A percentile compares a stretch with the other conserved stretches of the same genome.
phyloP scores from a whole-genome alignment of 2,329 filamentous ascomycete genomes.

The Fusarium tanahbumbuense region DNA sequence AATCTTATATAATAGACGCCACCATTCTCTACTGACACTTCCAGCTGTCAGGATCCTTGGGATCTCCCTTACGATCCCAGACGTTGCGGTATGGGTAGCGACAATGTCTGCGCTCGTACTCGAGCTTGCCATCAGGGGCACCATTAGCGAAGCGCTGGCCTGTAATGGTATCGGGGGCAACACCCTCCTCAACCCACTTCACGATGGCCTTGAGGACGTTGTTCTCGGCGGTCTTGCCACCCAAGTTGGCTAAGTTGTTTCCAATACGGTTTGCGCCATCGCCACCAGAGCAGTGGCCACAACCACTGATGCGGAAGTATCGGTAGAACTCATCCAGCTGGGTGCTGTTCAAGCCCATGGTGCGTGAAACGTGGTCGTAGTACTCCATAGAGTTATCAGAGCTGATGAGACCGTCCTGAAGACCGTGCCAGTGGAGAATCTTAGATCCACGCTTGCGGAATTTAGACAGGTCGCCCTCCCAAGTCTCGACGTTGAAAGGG shows the following conservation, averaged over 20 bases:
- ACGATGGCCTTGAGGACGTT: constrained; percentile 63
- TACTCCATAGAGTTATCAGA: constrained; percentile 44
- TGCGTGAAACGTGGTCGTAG: constrained; percentile 43
- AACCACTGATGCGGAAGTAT: constrained; percentile 61
- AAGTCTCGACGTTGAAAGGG: constrained; percentile 45
- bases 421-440: constrained; percentile 61
- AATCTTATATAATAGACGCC: constrained; percentile 1
- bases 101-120: constrained; percentile 34
- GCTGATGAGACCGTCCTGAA: constrained; percentile 38
- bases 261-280: constrained; percentile 56
- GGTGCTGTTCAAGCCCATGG: constrained; percentile 42
- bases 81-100: constrained; percentile 31
- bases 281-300: constrained; percentile 63
- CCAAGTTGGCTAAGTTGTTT: constrained; percentile 35
- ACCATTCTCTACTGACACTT: constrained; percentile 7
- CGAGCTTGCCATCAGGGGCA: constrained; percentile 7
- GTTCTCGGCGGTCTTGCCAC: constrained; percentile 49
- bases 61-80: neutral
- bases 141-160: constrained; percentile 48
- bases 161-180: constrained; percentile 56
- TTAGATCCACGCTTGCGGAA: constrained; percentile 57
- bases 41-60: constrained; percentile 27
- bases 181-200: constrained; percentile 59
- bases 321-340: constrained; percentile 62
- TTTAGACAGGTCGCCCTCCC: constrained; percentile 53